Evolutionary conservation across 1,284 basidiomycete species (phyloP), one percentile per base, ranked within the genome.

Genomic region (Trametes polyzona): DNA sequence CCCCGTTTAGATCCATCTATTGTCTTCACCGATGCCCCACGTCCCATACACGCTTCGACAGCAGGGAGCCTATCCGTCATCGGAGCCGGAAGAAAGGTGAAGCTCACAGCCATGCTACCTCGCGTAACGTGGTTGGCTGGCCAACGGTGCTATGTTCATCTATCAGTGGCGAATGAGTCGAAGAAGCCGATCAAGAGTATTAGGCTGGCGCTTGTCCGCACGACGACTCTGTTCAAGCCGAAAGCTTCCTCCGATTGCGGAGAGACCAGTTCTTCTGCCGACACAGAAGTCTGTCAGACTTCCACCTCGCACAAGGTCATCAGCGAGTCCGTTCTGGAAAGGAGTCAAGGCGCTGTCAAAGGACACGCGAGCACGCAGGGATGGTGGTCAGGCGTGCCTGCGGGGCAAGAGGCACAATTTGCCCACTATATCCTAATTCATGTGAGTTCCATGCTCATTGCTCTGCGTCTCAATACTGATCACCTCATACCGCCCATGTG

Each of bases 71-170:
- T 93, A 59, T 85, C 83, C 63, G 79, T 86, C 71, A 83, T 86
- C 49, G 88, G 88, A 12, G 69, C 65, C 37, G 75, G 73, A 52
- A 86, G 87, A 10, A 86, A 86, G 67, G 83, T 96, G n/a, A 82
- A 81, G 47, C 71, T 97, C 19, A 86, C 83, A 11, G 91, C 89
- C 0, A 82, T 79, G 39, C 71, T 97, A 23, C 90, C 92, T 67
- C 86, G 95, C 21, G 73, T 84, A 19, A 80, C 83, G 36, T 98
- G 95, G 92, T 78, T 97, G 27, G 88, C 95, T 12, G 95, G 96
- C 4, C 93, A 96, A 70, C 79, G 82, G 33, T 90, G 93, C 61
- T 86, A 84, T 71, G 82, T 95, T 40, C 83, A 88, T 59, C 72
- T 96, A 19, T 76, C 73, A 6, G 84, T 96, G 19, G 74, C 76